Percentiles rank a stretch among this genome's conserved stretches.
Evolutionary conservation across 2,329 filamentous ascomycete genomes (phyloP).

Genomic region (Aspergillus sp.): DNA sequence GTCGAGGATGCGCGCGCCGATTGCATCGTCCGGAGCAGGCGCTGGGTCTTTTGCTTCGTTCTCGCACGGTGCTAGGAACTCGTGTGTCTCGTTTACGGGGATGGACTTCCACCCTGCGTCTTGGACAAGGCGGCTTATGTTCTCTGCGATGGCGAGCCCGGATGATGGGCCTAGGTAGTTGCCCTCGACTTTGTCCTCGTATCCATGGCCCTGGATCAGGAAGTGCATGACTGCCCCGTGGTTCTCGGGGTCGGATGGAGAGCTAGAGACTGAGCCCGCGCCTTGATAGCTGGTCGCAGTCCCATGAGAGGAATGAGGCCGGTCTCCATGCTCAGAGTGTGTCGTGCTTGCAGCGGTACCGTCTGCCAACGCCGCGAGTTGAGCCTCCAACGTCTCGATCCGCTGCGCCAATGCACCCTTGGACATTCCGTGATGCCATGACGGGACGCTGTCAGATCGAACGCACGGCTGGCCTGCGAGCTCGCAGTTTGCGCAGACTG

Average conservation of each 20-base stretch:
- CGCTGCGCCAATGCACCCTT: constrained; percentile 22
- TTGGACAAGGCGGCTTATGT: constrained; percentile 17
- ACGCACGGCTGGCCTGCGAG: constrained; percentile 20
- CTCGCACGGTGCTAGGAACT: background rate
- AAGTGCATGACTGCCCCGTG: constrained; percentile 4
- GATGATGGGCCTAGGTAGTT: constrained; percentile 22
- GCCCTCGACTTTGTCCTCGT: constrained; percentile 3
- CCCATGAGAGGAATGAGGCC: background rate
- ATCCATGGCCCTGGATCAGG: constrained; percentile 1
- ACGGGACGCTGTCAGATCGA: constrained; percentile 19
- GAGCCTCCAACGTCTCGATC: constrained; percentile 22
- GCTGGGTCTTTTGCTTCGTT: background rate
- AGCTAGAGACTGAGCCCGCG: background rate
- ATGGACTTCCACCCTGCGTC: constrained; percentile 15
- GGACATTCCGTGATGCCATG: constrained; percentile 28
- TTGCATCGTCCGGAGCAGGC: constrained; percentile 14
- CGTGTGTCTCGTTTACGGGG: constrained; percentile 10
- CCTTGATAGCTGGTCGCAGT: background rate
- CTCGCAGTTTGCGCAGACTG: constrained; percentile 22
- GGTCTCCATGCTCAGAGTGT: background rate
- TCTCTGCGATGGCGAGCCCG: constrained; percentile 18
- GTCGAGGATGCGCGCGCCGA: constrained; percentile 15
- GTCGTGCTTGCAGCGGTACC: background rate
- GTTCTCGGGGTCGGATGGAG: background rate
- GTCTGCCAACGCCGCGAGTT: constrained; percentile 12